A percentile compares a stretch with the other conserved stretches of the same genome.
phyloP scores from a whole-genome alignment of 2,329 filamentous ascomycete genomes.

The Cryphonectria japonica region DNA sequence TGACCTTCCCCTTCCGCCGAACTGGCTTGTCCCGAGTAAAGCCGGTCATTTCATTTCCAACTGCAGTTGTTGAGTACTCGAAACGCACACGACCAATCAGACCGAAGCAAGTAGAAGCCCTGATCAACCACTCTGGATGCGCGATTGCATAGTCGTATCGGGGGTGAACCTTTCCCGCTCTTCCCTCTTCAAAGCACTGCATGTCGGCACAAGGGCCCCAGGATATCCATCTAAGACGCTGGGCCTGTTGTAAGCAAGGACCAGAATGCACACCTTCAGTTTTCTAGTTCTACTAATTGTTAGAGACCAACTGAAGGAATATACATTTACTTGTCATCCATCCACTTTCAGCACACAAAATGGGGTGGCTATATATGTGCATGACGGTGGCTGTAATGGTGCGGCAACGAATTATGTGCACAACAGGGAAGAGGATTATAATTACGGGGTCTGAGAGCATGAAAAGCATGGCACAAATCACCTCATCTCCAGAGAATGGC shows the following conservation, averaged over 20 bases:
- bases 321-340: neutral
- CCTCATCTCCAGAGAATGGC: too few species aligned
- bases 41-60: neutral
- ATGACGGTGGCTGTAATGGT: neutral
- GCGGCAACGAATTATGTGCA: neutral
- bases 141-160: neutral
- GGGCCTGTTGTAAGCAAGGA: neutral
- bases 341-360: neutral
- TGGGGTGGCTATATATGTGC: neutral
- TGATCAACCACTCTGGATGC: neutral
- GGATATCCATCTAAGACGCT: neutral
- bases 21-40: neutral
- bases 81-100: neutral
- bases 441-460: neutral
- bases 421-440: neutral
- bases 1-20: constrained; percentile 1
- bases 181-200: neutral
- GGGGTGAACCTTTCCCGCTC: neutral
- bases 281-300: neutral
- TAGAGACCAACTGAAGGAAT: neutral
- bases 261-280: neutral
- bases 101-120: neutral
- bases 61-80: neutral
- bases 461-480: neutral
- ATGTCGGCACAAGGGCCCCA: neutral